Base-by-base conservation (phyloP, 2,329 filamentous ascomycete species). In the Hymenotorrendiella dingleyae region DNA sequence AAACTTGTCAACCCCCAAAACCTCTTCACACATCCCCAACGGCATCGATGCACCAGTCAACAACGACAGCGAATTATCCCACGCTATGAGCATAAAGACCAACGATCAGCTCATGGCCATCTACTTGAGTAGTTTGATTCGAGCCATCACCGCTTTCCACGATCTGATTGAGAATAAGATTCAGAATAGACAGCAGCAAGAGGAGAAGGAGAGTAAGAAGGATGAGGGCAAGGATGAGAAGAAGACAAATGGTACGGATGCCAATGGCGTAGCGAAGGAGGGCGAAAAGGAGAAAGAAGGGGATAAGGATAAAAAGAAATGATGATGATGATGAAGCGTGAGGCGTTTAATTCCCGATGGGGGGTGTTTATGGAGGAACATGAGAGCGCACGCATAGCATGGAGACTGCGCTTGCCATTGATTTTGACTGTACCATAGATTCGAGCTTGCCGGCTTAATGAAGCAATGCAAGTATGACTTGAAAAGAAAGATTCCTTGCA, bases 131-230 rank as follows among this genome's bases (percentile, higher is more conserved):
- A 94, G 87, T 70, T 71, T 97, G 71, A 97, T 98, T 67, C 80
- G 93, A 48, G 93, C 93, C 44, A 98, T 98, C 62, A 97, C 93
- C 10, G 93, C 93, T 6, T 98, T 97, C 82, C 93, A 98, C 66
- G 93, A 98, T 64, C 71, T 98, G 55, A 98, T 98, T 54, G 93
- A 98, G 73, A 98, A 98, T 74, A 98, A 98, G 78, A 96, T 97
- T 55, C 91, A 97, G 72, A 98, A 98, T 70, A 80, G 91, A 64
- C 90, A 97, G 68, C 87, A 94, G 65, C 86, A 94, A 61, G 93
- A 97, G 62, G 93, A 98, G 61, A 91, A 91, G 69, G 91, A 97
- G 57, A 77, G 73, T 34, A 87, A 87, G 70, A 87, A 81, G 46
- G 79, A 79, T 37, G 67, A 73, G 43, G 67, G 66, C 50, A 73